Percentiles rank a stretch among this genome's conserved stretches.
Conservation (phyloP, 2,329 filamentous ascomycete species). For the Balansia obtecta region DNA sequence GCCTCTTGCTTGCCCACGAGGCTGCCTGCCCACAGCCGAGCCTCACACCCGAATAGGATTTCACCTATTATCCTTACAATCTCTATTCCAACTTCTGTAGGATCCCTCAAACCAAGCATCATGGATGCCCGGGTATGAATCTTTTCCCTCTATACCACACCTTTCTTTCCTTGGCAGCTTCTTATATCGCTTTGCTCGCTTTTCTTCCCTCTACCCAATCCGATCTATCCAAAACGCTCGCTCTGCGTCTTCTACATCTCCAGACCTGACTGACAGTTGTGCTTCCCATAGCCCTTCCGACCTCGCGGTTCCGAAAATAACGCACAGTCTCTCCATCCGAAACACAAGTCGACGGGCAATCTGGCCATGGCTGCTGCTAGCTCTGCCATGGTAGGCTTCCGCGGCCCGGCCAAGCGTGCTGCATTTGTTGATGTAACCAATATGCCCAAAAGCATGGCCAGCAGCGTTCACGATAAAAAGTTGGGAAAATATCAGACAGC, state of each 20-base stretch:
- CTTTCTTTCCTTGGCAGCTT: no score
- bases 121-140: slow-evolving; percentile 8
- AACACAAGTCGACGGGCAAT: slow-evolving; percentile 67
- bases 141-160: neutral
- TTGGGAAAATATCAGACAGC: slow-evolving; percentile 18
- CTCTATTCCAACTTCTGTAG: neutral
- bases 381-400: slow-evolving; percentile 17
- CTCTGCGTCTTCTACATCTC: neutral
- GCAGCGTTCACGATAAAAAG: slow-evolving; percentile 23
- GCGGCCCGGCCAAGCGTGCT: slow-evolving; percentile 53
- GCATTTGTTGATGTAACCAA: slow-evolving; percentile 80
- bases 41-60: slow-evolving; percentile 3
- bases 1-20: slow-evolving; percentile 1
- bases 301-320: slow-evolving; percentile 42
- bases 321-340: slow-evolving; percentile 51
- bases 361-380: slow-evolving; percentile 23
- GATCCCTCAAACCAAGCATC: neutral
- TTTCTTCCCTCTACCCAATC: neutral
- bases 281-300: slow-evolving; percentile 23
- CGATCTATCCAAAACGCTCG: neutral
- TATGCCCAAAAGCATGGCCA: slow-evolving; percentile 29
- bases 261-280: neutral
- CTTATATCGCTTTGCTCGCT: neutral
- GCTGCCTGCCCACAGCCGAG: neutral
- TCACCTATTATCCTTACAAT: neutral